Base-by-base conservation (phyloP, 768 basidiomycete species). In the Russula abietina region DNA sequence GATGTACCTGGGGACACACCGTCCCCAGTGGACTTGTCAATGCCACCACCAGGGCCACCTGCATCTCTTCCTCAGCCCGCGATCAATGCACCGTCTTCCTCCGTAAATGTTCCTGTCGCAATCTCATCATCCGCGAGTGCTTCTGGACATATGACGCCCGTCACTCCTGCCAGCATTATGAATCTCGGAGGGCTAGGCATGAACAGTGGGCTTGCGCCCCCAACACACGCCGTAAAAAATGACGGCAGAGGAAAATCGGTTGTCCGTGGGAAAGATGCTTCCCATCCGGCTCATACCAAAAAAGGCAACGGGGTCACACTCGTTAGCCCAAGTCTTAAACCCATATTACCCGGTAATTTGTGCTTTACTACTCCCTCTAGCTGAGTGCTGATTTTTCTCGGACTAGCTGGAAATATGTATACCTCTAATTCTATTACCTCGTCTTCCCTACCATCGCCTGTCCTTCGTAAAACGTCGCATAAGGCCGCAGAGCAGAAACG, bases 401-500 rank as follows among this genome's bases (percentile, higher is more conserved):
- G 19, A 55, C 26, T 64, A 77, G 77, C 77, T 11, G 76, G 76
- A 10, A 73, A 73, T 30, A 67, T 74, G 39, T 48, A 71, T 26
- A 60, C 72, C 39, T 62, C 73, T 24, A 72, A 69, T 33, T 53
- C 68, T 16, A 33, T 71, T 24, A 66, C 74, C 24, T 68, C 70
- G 3, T 60, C 65, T 26, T 46, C 70, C 9, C 24, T 71, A 46
- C 68, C 71, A 3, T 67, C 46, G 46, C 75, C 74, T 32, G 79
- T 79, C 39, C 73, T 81, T 52, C 82, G 84, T 62, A 92, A 91
- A 73, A 87, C 87, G 32, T 91, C 91, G 8, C 91, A 99, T 75
- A 98, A 98, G 75, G 91, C 87, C 14, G 97, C 97, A 6, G 97
- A 99, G 74, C 97, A 99, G 73, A 94, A 95, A 72, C 88, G 97